These are phyloP conservation scores for Diaporthe humulicola DNA, from an alignment of 2,329 filamentous ascomycete species.

Conservation along the genomic window DNA sequence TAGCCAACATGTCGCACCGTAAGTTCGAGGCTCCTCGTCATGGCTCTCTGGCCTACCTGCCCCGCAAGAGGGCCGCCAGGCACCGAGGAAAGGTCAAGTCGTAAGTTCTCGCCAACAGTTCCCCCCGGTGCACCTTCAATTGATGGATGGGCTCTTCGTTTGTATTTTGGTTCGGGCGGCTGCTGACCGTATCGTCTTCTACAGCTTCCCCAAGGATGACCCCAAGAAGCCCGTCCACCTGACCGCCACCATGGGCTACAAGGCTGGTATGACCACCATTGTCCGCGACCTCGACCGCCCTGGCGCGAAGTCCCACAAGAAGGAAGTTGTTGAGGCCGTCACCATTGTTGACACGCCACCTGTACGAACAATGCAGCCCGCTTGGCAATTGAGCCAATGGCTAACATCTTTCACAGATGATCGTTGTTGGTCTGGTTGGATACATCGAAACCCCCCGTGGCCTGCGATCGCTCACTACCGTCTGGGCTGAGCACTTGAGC, in stretches of 20 bases:
- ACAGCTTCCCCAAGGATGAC: conserved; percentile 99
- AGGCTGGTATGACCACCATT: conserved; percentile 99
- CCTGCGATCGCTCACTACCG: conserved; percentile 98
- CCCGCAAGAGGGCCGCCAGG: conserved; percentile 91
- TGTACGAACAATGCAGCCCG: conserved; percentile 90
- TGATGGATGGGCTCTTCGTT: background rate
- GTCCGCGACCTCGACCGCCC: conserved; percentile 99
- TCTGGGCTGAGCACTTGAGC: conserved; percentile 99
- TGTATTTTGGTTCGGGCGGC: background rate
- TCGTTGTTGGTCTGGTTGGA: conserved; percentile 99
- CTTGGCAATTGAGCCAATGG: conserved; percentile 80
- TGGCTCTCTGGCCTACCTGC: conserved; percentile 90
- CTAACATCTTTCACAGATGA: conserved; percentile 87
- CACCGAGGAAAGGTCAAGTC: conserved; percentile 99
- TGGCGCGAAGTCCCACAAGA: conserved; percentile 99
- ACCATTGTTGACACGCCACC: conserved; percentile 93
- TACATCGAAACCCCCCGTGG: conserved; percentile 99
- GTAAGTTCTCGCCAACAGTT: conserved; percentile 68
- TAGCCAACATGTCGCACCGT: conserved; percentile 60
- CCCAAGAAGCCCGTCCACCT: conserved; percentile 99
- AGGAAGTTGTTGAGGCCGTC: conserved; percentile 93
- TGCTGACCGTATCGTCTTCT: conserved; percentile 18
- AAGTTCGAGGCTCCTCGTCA: conserved; percentile 90
- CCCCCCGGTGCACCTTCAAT: background rate
- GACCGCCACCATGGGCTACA: conserved; percentile 98